These are phyloP conservation scores for Hippophae gyantsensis DNA, from an alignment of 306 rosid genomes.

Conservation along the genomic window DNA sequence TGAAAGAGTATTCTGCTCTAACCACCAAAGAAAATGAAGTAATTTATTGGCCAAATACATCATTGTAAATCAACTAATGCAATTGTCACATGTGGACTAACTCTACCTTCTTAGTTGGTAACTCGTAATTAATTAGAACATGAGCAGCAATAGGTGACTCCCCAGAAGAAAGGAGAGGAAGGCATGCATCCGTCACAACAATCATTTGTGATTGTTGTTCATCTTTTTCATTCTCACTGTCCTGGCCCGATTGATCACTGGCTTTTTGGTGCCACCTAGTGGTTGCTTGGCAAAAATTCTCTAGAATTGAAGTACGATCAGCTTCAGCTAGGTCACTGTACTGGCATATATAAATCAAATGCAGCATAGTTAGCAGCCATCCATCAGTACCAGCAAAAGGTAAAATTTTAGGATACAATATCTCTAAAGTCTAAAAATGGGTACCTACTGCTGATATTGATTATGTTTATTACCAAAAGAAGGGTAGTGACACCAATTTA, in stretches of 20 bases:
- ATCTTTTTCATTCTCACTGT: constrained; percentile 36
- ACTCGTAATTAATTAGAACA: constrained; percentile 71
- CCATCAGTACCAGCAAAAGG: neutral
- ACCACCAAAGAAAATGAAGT: neutral
- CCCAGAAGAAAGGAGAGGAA: constrained; percentile 71
- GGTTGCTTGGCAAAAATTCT: constrained; percentile 49
- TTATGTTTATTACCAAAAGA: neutral
- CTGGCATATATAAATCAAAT: constrained; percentile 29
- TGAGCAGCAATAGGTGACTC: constrained; percentile 58
- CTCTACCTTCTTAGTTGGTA: constrained; percentile 68
- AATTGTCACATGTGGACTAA: constrained; percentile 2
- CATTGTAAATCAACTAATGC: neutral
- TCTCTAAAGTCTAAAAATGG: neutral
- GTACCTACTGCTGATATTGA: neutral
- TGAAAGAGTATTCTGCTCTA: neutral
- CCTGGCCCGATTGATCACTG: constrained; percentile 34
- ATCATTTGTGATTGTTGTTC: constrained; percentile 63
- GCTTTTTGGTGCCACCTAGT: constrained; percentile 43
- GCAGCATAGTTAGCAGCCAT: constrained; percentile 11
- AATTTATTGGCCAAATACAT: neutral
- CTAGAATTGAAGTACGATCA: constrained; percentile 53
- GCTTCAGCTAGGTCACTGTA: constrained; percentile 86
- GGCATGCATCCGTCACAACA: constrained; percentile 81
- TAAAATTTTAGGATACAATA: neutral
- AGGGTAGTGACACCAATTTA: too few relatives aligned